Percentiles rank a stretch among this genome's conserved stretches.
Conservation (phyloP, 192 early-diverging fungal genomes). For the Coemansia biformis region DNA sequence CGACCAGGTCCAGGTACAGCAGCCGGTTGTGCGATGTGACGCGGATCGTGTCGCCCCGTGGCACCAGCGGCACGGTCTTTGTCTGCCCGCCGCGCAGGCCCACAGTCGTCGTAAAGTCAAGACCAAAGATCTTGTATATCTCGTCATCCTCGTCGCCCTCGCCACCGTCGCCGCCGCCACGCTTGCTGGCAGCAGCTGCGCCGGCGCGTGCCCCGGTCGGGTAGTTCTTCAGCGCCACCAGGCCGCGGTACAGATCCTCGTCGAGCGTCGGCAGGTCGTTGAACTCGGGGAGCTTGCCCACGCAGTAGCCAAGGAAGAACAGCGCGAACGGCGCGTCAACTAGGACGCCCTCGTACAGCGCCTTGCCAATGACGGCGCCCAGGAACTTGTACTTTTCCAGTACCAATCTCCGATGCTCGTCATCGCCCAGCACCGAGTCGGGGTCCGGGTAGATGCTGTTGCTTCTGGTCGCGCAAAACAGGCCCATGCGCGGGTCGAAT, state of each 20-base stretch:
- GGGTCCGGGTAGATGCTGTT: constrained; percentile 74
- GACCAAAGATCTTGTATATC: constrained; percentile 52
- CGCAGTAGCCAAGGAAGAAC: constrained; percentile 74
- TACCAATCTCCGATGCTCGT: constrained; percentile 31
- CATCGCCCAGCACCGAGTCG: constrained; percentile 28
- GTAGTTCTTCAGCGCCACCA: constrained; percentile 72
- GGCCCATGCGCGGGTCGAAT: constrained; percentile 64
- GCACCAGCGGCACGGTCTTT: constrained; percentile 65
- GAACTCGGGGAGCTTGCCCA: constrained; percentile 63
- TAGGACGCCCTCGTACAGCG: constrained; percentile 79
- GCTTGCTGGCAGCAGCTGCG: not conserved
- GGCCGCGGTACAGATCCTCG: constrained; percentile 67
- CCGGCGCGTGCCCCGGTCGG: constrained; percentile 6
- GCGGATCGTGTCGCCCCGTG: constrained; percentile 64
- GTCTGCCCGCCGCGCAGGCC: constrained; percentile 30
- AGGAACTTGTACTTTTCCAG: constrained; percentile 68
- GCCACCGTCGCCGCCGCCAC: not conserved
- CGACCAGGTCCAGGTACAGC: constrained; percentile 80
- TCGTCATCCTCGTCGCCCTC: constrained; percentile 59
- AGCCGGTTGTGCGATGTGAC: constrained; percentile 86
- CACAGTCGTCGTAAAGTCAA: constrained; percentile 67
- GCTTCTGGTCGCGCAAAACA: constrained; percentile 63
- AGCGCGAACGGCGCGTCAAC: constrained; percentile 77
- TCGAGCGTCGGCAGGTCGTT: constrained; percentile 79
- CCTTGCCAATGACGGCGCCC: constrained; percentile 79